Conservation (phyloP, 495 filamentous ascomycete genomes). For the Neurospora africana region DNA sequence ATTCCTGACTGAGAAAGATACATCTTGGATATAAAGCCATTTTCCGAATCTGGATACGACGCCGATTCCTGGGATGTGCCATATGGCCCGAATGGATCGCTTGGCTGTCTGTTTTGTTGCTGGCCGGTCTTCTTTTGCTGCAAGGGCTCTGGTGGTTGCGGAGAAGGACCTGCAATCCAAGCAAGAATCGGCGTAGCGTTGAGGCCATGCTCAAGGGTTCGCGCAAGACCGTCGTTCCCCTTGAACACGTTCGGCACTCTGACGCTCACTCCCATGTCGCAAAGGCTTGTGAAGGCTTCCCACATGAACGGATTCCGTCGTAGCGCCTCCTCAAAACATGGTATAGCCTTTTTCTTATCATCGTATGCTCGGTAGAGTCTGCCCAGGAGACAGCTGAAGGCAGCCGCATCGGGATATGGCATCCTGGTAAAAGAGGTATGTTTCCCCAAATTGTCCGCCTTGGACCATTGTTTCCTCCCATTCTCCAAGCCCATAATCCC, state of each 20-base stretch:
- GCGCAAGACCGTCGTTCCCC: slow-evolving; percentile 41
- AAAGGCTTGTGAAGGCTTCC: slow-evolving; percentile 85
- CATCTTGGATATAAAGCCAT: slow-evolving; percentile 34
- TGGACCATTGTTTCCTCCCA: slow-evolving; percentile 56
- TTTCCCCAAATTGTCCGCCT: slow-evolving; percentile 62
- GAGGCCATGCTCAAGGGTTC: slow-evolving; percentile 26
- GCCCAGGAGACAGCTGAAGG: slow-evolving; percentile 67
- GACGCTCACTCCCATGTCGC: slow-evolving; percentile 57
- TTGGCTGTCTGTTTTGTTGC: slow-evolving; percentile 17
- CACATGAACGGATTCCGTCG: slow-evolving; percentile 94
- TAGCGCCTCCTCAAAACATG: slow-evolving; percentile 76
- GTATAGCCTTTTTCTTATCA: slow-evolving; percentile 68
- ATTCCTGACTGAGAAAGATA: slow-evolving; percentile 27
- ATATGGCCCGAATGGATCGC: slow-evolving; percentile 35
- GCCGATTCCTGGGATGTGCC: not conserved
- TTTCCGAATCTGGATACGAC: slow-evolving; percentile 13
- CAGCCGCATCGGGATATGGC: slow-evolving; percentile 72
- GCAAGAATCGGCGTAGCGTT: slow-evolving; percentile 13
- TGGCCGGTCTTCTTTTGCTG: slow-evolving; percentile 19
- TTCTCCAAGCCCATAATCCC: slow-evolving; percentile 74
- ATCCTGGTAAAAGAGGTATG: slow-evolving; percentile 61
- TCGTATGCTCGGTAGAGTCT: slow-evolving; percentile 77
- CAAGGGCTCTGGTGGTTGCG: slow-evolving; percentile 20
- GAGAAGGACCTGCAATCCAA: slow-evolving; percentile 17
- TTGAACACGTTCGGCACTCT: slow-evolving; percentile 78